Evolutionary conservation across 768 basidiomycete species (phyloP), one percentile per base, ranked within the genome.

Genomic region (Terana coerulea): DNA sequence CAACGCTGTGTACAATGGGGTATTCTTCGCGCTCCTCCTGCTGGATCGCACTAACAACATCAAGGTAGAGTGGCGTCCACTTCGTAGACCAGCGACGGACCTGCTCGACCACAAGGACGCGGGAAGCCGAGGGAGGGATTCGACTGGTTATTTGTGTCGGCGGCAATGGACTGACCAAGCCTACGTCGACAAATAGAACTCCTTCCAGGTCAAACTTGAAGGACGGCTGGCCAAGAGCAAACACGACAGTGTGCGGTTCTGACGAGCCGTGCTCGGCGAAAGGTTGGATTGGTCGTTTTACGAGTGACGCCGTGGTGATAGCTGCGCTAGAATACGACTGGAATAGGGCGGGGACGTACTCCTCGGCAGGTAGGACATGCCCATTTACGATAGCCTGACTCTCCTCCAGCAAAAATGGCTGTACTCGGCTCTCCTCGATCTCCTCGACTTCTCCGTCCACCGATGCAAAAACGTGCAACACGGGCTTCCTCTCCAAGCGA

Each of bases 1-100:
- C 70, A 24, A 83, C 84, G 45, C 78, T 83, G 49, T 83, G 77
- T 36, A 94, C 74, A 10, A 70, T 54, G 5, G 87, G 78, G 7
- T 77, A 73, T 2, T 59, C 26, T 19, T 52, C 51, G 26, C 70
- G 65, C 17, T 77, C 73, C 0, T 69, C 52, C 25, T 77, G 74
- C 40, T 92, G 91, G 7, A 14, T 11, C 12, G 85, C 84, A 49
- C 76, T 77, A 41, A 89, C 77, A 22, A 93, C 72, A 29, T 95
- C 92, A 45, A 97, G 78, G 67, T 88, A 95, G 3, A 95, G 69
- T 0, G 91, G 88, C 1, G 88, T 85, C 88, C 89, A 95, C 67
- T 90, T 90, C 33, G 82, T 83, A n/a, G 78, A 76, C 79, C 87
- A 90, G 57, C 71, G 75, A 60, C 77, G 76, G 6, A 88, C 72